Percentiles rank a stretch among this genome's conserved stretches.
Evolutionary conservation across 1,284 basidiomycete genomes (phyloP).

Genomic region (Spongiforma sp.): DNA sequence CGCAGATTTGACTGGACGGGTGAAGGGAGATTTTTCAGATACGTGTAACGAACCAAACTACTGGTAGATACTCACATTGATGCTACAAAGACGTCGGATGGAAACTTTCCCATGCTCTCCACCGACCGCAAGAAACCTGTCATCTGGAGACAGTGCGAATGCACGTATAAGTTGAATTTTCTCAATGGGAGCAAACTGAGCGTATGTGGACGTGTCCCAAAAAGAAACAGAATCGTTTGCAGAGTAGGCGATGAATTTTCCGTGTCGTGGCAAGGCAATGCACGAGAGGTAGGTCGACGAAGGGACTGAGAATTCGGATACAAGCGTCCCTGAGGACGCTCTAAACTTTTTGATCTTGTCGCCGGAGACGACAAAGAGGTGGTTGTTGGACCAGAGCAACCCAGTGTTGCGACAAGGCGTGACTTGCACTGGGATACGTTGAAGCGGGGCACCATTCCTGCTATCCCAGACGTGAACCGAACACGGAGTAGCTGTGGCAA

Average conservation of each 20-base stretch:
- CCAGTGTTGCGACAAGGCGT: not conserved
- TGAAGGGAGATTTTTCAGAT: not conserved
- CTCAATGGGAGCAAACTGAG: not conserved
- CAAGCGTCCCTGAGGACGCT: not conserved
- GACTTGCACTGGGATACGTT: not conserved
- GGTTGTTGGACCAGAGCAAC: not conserved
- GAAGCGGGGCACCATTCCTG: not conserved
- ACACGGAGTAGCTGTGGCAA: not conserved
- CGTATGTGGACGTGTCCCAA: not conserved
- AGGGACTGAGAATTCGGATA: not conserved
- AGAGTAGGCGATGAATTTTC: not conserved
- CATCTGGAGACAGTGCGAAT: not conserved
- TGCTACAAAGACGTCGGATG: not conserved
- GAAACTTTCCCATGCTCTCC: not conserved
- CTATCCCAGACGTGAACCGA: not conserved
- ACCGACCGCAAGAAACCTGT: not conserved
- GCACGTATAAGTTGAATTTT: not conserved
- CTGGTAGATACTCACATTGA: not conserved
- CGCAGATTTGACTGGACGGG: not conserved
- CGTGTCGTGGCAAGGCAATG: not conserved
- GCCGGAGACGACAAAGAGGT: not conserved
- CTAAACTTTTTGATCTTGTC: not conserved
- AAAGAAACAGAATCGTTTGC: not conserved
- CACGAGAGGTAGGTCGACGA: not conserved
- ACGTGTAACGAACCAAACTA: not conserved